These are phyloP conservation scores for Pseudonitzschia multiseries DNA, from an alignment of 108 stramenopile genomes.

Conservation along the genomic window DNA sequence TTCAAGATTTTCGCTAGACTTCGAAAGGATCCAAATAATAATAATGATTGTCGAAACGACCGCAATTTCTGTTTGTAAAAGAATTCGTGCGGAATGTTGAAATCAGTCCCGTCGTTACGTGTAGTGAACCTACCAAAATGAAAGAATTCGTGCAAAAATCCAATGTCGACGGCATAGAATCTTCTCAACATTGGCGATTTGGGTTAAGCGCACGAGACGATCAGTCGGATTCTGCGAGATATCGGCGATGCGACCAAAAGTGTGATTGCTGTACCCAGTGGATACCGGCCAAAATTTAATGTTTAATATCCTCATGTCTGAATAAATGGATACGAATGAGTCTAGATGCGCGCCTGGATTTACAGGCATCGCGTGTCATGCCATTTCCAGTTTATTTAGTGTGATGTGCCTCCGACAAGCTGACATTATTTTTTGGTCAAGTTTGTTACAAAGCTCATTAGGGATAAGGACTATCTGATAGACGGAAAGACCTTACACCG, in stretches of 20 bases:
- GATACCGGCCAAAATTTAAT: not conserved
- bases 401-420: not conserved
- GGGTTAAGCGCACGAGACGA: not conserved
- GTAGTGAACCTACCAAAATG: too few relatives aligned
- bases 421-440: too few relatives aligned
- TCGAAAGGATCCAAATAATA: too few relatives aligned
- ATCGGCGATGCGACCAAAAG: not conserved
- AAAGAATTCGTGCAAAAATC: not conserved
- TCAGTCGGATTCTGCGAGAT: not conserved
- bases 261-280: not conserved
- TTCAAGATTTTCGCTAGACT: too few relatives aligned
- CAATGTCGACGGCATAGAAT: not conserved
- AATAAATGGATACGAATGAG: not conserved
- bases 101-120: too few relatives aligned
- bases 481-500: not conserved
- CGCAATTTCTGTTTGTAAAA: too few relatives aligned
- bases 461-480: not conserved
- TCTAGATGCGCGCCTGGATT: not conserved
- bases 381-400: too few relatives aligned
- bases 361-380: too few relatives aligned
- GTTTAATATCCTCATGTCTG: not conserved
- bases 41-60: too few relatives aligned
- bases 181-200: not conserved
- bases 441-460: not conserved
- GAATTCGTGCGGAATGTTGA: too few relatives aligned